Base-by-base conservation (phyloP, 441 rosid genomes). In the Euphorbia celastroides region DNA sequence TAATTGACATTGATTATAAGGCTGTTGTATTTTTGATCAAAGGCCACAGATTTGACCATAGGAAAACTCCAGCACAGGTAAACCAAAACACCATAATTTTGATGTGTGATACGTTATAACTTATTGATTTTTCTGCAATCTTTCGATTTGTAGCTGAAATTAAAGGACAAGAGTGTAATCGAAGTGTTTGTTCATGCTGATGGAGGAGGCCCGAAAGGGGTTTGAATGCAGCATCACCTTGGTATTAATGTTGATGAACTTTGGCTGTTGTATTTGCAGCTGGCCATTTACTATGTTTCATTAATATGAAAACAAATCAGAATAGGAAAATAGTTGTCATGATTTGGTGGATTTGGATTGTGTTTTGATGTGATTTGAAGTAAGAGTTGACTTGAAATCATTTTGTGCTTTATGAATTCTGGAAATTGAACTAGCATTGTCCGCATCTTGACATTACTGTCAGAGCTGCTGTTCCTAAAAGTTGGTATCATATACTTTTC, bases 31-130 rank as follows among this genome's bases (percentile, higher is more conserved):
- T 38, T 38, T 2, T 38, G 13, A 38, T 38, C 1, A 8, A 25
- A 1, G 59, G 59, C 12, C 1, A 25, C 0, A 27, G 59, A 12
- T 56, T 56, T 56, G 17, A 5, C 13, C 13, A 16, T 2, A 30
- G 27, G n/a, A 56, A 56, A 56, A 56, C 59, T 11, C 59, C 59
- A 25, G 59, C 59, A 56, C n/a, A 56, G 59, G 59, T 56, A n/a
- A n/a, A n/a, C n/a, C n/a, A n/a, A n/a, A n/a, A n/a, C n/a, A n/a
- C n/a, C n/a, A 56, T 23, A 5, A 9, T 4, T 13, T 57, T 23
- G n/a, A n/a, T n/a, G n/a, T n/a, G n/a, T n/a, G n/a, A n/a, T n/a
- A n/a, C n/a, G n/a, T n/a, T n/a, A n/a, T n/a, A n/a, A n/a, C n/a
- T n/a, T n/a, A 34, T 34, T 19, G 7, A 2, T 13, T 26, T 5